Conservation (phyloP, 495 filamentous ascomycete genomes). For the Aspergillus sclerotiicarbonarius region DNA sequence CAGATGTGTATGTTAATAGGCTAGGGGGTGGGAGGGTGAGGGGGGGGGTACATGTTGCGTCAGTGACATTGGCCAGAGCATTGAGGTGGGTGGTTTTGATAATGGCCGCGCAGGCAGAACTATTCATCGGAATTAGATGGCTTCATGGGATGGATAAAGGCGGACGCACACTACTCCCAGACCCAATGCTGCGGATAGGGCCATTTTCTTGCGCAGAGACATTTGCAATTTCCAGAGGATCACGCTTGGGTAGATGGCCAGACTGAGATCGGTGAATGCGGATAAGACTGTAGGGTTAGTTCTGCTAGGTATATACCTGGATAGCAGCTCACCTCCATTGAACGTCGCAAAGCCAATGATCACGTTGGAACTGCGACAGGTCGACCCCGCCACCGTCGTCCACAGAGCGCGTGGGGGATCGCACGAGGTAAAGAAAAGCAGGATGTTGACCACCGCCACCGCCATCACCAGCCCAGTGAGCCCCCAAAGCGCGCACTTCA, state of each 20-base stretch:
- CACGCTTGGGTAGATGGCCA: conserved; percentile 46
- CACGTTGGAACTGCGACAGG: conserved; percentile 31
- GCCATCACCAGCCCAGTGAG: conserved; percentile 21
- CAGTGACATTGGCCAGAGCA: conserved; percentile 27
- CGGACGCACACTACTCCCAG: conserved; percentile 32
- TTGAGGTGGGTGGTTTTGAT: conserved; percentile 44
- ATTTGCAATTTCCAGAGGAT: conserved; percentile 46
- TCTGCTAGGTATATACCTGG: not conserved
- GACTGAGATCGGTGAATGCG: conserved; percentile 45
- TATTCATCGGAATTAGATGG: not conserved
- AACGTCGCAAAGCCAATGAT: conserved; percentile 36
- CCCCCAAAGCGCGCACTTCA: conserved; percentile 31
- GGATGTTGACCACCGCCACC: conserved; percentile 23
- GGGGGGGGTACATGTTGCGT: conserved; percentile 30
- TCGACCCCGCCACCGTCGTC: conserved; percentile 27
- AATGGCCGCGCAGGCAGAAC: conserved; percentile 24
- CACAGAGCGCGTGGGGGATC: conserved; percentile 38
- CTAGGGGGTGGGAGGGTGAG: not conserved
- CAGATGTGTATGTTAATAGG: not conserved
- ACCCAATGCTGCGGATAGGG: conserved; percentile 40
- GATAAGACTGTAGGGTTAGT: conserved; percentile 19
- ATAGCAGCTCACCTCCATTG: conserved; percentile 25
- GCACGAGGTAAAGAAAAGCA: conserved; percentile 41
- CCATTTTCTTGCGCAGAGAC: conserved; percentile 44
- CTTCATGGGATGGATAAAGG: not conserved